Evolutionary conservation across 2,329 filamentous ascomycete species (phyloP).

Genomic region (Colletotrichum truncatum): DNA sequence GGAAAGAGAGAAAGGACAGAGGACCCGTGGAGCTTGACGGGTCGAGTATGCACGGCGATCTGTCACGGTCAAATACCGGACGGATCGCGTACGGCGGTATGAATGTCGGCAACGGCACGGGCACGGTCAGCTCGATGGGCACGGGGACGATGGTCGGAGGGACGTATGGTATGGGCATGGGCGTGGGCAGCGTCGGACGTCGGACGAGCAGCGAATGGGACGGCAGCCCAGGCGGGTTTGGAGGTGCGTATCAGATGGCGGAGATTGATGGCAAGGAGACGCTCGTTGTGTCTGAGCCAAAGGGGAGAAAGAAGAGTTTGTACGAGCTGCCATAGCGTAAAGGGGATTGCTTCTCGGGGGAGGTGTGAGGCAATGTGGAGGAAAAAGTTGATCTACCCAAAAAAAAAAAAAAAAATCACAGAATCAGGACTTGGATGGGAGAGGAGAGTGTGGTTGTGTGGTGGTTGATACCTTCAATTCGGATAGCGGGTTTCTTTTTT

Average conservation of each 20-base stretch:
- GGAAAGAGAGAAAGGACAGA: conserved; percentile 6
- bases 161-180: too few relatives aligned
- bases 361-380: neutral
- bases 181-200: too few relatives aligned
- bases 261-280: conserved; percentile 27
- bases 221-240: conserved; percentile 4
- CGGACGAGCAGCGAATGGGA: conserved; percentile 22
- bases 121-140: conserved; percentile 25
- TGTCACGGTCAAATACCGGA: neutral
- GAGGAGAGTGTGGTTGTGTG: neutral
- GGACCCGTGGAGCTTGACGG: conserved; percentile 10
- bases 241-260: conserved; percentile 18
- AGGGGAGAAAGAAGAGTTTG: conserved; percentile 21
- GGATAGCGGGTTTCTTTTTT: conserved; percentile 2
- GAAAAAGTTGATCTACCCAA: neutral
- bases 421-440: neutral
- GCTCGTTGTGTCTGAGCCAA: neutral
- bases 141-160: conserved; percentile 2
- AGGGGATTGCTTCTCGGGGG: too few relatives aligned
- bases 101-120: conserved; percentile 5
- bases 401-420: neutral
- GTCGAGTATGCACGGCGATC: neutral
- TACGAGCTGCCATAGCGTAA: conserved; percentile 19
- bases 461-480: conserved; percentile 16
- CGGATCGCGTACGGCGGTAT: conserved; percentile 15